These are phyloP conservation scores for Epichloe aotearoae DNA, from an alignment of 2,329 filamentous ascomycete species.

Conservation along the genomic window DNA sequence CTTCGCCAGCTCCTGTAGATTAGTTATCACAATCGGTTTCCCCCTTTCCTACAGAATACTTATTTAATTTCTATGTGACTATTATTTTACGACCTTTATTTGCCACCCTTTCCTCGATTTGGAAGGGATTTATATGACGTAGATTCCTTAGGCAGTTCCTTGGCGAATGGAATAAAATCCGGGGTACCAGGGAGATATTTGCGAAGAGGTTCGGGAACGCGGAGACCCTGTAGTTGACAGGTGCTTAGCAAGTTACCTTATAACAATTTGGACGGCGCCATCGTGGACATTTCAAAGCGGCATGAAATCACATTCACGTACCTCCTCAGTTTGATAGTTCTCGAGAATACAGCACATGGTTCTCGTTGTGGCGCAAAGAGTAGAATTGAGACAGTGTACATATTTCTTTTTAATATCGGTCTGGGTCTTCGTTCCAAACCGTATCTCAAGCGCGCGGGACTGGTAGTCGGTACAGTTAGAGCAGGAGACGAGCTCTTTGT, in stretches of 20 bases:
- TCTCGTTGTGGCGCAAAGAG: constrained; percentile 79
- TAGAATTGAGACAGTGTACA: constrained; percentile 85
- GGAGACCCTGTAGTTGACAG: constrained; percentile 43
- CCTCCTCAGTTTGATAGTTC: constrained; percentile 88
- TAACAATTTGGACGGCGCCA: neutral
- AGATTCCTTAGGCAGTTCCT: constrained; percentile 66
- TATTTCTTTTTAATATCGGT: constrained; percentile 80
- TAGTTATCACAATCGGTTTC: no score
- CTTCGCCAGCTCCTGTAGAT: no score
- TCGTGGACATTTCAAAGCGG: neutral
- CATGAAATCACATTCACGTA: constrained; percentile 14
- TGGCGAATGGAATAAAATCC: constrained; percentile 78
- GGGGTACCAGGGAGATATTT: constrained; percentile 85
- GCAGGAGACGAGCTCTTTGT: constrained; percentile 96
- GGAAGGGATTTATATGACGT: constrained; percentile 18
- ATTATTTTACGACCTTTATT: constrained; percentile 3
- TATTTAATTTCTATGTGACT: no score
- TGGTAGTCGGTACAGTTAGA: constrained; percentile 99
- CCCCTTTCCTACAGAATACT: no score
- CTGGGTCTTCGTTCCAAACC: constrained; percentile 77
- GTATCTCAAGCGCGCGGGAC: constrained; percentile 82
- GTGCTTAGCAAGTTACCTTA: neutral
- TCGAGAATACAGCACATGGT: constrained; percentile 90
- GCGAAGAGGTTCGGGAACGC: constrained; percentile 68
- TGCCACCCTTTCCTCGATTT: constrained; percentile 19